Conservation (phyloP, 2,329 filamentous ascomycete species). For the Tolypocladium capitatum region DNA sequence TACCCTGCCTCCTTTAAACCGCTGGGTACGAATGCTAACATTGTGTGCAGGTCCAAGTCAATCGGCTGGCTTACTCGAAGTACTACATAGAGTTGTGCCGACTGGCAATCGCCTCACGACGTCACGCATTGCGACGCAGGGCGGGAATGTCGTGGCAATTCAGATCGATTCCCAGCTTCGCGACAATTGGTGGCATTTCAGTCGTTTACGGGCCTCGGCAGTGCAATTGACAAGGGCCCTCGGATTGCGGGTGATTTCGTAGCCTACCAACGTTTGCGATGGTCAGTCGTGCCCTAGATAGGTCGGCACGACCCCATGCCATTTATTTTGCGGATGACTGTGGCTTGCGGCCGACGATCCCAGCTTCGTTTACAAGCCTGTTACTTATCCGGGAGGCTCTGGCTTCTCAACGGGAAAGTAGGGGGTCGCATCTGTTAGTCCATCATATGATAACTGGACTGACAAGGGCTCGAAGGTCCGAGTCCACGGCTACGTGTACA, state of each 20-base stretch:
- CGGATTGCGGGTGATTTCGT: background rate
- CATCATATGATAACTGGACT: conserved; percentile 64
- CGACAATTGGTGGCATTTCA: background rate
- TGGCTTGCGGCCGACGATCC: background rate
- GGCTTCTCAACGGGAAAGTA: background rate
- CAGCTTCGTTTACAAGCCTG: background rate
- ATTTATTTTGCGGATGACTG: background rate
- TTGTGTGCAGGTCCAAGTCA: conserved; percentile 7
- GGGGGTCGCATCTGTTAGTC: background rate
- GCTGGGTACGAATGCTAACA: conserved; percentile 13
- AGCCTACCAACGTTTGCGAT: background rate
- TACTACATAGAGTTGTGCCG: background rate
- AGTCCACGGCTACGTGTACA: conserved; percentile 72
- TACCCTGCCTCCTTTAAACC: conserved; percentile 5
- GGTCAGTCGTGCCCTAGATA: background rate
- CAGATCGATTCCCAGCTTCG: background rate
- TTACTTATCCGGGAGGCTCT: background rate
- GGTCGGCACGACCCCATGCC: background rate
- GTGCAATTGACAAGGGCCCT: background rate
- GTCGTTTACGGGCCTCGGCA: background rate
- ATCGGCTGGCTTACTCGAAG: background rate
- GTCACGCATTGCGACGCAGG: background rate
- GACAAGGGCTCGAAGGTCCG: conserved; percentile 63
- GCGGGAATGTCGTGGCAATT: background rate
- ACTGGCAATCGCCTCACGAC: background rate